Evolutionary conservation across 495 filamentous ascomycete species (phyloP), one percentile per base, ranked within the genome.

Genomic region (Daldinia concentrica): DNA sequence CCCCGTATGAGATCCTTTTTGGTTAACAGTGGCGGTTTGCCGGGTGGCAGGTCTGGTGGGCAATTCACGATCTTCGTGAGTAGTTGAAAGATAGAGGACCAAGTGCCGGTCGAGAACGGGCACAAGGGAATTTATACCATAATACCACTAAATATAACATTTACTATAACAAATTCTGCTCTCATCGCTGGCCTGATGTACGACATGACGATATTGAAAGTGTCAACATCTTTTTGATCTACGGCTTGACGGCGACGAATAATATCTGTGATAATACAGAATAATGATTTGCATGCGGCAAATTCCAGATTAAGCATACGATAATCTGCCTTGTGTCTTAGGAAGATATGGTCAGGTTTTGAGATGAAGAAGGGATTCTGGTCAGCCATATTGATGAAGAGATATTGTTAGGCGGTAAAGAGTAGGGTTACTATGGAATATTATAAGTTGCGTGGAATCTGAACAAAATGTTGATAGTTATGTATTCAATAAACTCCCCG

Each of bases 121-220:
- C 0, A 0, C 24, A 2, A 1, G 15, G 24, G 0, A 6, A 58
- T 8, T 36, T 67, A 36, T 3, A 5, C 1, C 1, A 45, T 24
- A n/a, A 67, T 41, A 4, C 45, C 36, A 0, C 27, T 2, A 26
- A 67, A 67, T 11, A 67, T 5, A 34, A 67, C 34, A 1, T 34
- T 0, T 11, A n/a, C 8, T 4, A 65, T 37, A 15, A 52, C 5
- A 14, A 45, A 19, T 1, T 50, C 9, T 7, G 6, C 6, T 39
- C 26, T 34, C 8, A 45, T 36, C 34, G 14, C 17, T 2, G 32
- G 24, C 11, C 24, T 41, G 36, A 67, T 24, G 11, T 11, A 11
- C 11, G 34, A 60, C 36, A 22, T 27, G 37, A 54, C 26, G 39
- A 12, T 41, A 24, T 32, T 11, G n/a, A 67, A 67, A 48, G 19